phyloP scores from a whole-genome alignment of 1,139 yeast species.

The Blastobotrys apis region DNA sequence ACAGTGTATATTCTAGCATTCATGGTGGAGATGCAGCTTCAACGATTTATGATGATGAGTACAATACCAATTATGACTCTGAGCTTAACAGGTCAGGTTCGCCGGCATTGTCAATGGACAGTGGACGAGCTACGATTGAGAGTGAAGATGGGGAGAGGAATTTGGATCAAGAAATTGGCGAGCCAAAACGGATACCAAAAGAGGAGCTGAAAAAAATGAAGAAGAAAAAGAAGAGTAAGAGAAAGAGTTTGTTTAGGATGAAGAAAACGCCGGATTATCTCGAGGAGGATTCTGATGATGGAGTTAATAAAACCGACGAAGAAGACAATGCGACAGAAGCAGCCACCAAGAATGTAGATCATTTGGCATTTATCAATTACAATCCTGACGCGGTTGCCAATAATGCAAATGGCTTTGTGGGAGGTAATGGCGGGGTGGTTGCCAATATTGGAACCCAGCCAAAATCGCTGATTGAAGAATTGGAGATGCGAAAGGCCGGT shows the following conservation, averaged over 20 bases:
- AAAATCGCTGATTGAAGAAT: slow-evolving; percentile 36
- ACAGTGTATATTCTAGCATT: slow-evolving; percentile 5
- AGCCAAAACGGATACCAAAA: slow-evolving; percentile 7
- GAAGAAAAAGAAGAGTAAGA: slow-evolving; percentile 10
- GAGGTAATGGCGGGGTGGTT: slow-evolving; percentile 16
- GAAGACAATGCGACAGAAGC: slow-evolving; percentile 11
- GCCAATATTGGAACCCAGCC: slow-evolving; percentile 26
- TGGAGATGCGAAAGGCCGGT: slow-evolving; percentile 38
- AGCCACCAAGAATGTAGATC: slow-evolving; percentile 21
- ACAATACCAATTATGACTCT: neutral
- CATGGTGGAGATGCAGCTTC: neutral
- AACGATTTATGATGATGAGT: slow-evolving; percentile 1
- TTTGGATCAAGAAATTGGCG: slow-evolving; percentile 10
- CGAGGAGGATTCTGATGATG: slow-evolving; percentile 21
- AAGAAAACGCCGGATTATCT: slow-evolving; percentile 15
- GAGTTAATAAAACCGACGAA: slow-evolving; percentile 13
- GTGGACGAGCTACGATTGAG: slow-evolving; percentile 32
- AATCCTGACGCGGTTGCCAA: slow-evolving; percentile 28
- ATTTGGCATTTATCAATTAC: slow-evolving; percentile 31
- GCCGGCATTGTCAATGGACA: slow-evolving; percentile 24
- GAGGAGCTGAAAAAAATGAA: slow-evolving; percentile 11
- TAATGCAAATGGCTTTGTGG: slow-evolving; percentile 9
- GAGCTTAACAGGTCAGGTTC: slow-evolving; percentile 15
- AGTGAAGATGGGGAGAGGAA: slow-evolving; percentile 22
- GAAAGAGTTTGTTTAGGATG: slow-evolving; percentile 1